Base-by-base conservation (phyloP, 108 stramenopile genomes). In the Parietichytrium sp. region DNA sequence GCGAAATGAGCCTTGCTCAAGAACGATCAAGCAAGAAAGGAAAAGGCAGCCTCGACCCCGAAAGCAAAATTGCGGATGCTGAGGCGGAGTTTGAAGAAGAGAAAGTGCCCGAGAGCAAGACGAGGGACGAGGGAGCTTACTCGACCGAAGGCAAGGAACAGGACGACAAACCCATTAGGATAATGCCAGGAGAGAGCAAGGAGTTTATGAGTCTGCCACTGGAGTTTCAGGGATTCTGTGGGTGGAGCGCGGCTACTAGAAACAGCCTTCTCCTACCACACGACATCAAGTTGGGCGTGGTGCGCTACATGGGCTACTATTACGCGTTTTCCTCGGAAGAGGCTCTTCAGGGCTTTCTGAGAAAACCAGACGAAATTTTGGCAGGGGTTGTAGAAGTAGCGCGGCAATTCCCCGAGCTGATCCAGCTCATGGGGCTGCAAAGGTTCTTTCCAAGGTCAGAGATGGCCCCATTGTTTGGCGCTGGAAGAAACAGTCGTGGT, bases 201-300 rank as follows among this genome's bases (percentile, higher is more conserved):
- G 90, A 91, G 61, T 88, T 87, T 49, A 88, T 88, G 90, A 80
- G 85, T 79, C 84, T 91, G n/a, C 88, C 88, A 7, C 78, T 90
- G 25, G 89, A 88, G 78, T 86, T 88, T 50, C 90, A 90, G 50
- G 91, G 86, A 6, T 90, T 87, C 54, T 90, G 89, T 54, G 50
- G 61, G 82, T 51, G 31, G 8, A 79, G 23, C 29, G 12, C 7
- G 26, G 51, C 79, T 18, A 18, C 3, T 6, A 27, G 87, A 3
- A 47, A 48, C 30, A 90, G 91, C n/a, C 61, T 90, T 10, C 84
- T 91, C 4, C 79, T 91, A 18, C 89, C 89, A 4, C 90, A 90
- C 10, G 87, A 87, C 53, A 87, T 90, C 38, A 52, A 55, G 55
- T 81, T 90, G 10, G 91, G 91, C 12, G 88, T 91, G 18, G 84